Conservation (phyloP, 192 early-diverging fungal species). For the Mycoemilia scoparia region DNA sequence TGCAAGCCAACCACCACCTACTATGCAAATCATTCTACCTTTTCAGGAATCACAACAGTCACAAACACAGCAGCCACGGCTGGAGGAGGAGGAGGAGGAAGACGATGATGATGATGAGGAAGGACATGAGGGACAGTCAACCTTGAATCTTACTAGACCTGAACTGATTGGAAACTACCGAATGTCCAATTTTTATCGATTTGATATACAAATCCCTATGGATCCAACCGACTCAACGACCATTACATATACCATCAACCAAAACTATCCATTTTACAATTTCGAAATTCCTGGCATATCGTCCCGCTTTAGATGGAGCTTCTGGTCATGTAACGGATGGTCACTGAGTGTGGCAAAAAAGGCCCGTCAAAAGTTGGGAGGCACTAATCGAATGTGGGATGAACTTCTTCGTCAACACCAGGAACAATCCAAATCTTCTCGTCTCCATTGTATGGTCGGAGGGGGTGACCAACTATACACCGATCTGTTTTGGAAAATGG, state of each 20-base stretch:
- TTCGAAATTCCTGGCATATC: constrained; percentile 30
- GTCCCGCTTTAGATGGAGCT: constrained; percentile 44
- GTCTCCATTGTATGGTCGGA: constrained; percentile 51
- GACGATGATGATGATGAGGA: no score
- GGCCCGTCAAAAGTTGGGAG: constrained; percentile 17
- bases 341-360: constrained; percentile 29
- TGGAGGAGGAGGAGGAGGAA: no score
- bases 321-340: constrained; percentile 57
- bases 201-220: constrained; percentile 32
- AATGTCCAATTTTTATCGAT: constrained; percentile 43
- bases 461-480: constrained; percentile 60
- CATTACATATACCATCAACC: constrained; percentile 25
- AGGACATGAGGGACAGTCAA: no score
- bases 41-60: no score
- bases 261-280: constrained; percentile 22
- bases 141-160: no score
- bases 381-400: constrained; percentile 43
- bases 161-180: constrained; percentile 33
- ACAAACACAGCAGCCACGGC: no score
- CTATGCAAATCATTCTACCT: constrained; percentile 14
- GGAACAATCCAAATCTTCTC: constrained; percentile 24
- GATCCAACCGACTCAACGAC: constrained; percentile 14
- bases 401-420: constrained; percentile 44
- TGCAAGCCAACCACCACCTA: constrained; percentile 12
- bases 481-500: constrained; percentile 35